Base-by-base conservation (phyloP, 2,329 filamentous ascomycete species). In the Fusarium sambucinum region DNA sequence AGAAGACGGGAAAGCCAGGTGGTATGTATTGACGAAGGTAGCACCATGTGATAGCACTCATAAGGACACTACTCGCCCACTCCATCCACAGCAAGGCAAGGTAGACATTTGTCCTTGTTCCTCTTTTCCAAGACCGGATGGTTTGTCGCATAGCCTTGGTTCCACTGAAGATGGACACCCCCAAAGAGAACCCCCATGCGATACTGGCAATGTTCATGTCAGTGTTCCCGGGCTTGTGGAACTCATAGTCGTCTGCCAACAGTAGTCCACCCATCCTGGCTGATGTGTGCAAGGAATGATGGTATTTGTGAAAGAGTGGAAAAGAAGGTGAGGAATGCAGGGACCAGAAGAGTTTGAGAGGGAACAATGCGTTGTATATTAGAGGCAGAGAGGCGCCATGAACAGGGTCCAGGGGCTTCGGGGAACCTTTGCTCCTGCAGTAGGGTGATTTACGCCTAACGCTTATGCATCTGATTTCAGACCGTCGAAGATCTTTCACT, bases 161-260 rank as follows among this genome's bases (percentile, higher is more conserved):
- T 0, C 63, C 69, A 7, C 67, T 72, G 32, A 75, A 75, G 27
- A 75, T 71, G 12, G 66, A 75, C 10, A 75, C 63, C 4, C 72
- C 73, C 12, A 75, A 55, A 19, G 73, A 74, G 12, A 75, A 65
- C 0, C 73, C 73, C 73, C 72, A 75, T 16, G 72, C 66, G 16
- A 75, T 74, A n/a, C 73, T 75, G 16, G 73, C 73, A 59, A 75
- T 68, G 55, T 72, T 74, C 75, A 74, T 73, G 30, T 75, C 73
- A 62, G 66, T 71, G 27, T 23, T 27, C 25, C 64, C 71, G 1
- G 73, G 72, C 11, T 68, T 68, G 32, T 62, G 55, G 10, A 55
- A 60, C 35, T 50, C 35, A 35, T 71, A 75, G 37, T 63, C 37
- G 16, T 66, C 61, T n/a, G 73, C 61, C 10, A 75, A 48, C 4